phyloP scores from a whole-genome alignment of 768 basidiomycete species.

The Russula sp. region DNA sequence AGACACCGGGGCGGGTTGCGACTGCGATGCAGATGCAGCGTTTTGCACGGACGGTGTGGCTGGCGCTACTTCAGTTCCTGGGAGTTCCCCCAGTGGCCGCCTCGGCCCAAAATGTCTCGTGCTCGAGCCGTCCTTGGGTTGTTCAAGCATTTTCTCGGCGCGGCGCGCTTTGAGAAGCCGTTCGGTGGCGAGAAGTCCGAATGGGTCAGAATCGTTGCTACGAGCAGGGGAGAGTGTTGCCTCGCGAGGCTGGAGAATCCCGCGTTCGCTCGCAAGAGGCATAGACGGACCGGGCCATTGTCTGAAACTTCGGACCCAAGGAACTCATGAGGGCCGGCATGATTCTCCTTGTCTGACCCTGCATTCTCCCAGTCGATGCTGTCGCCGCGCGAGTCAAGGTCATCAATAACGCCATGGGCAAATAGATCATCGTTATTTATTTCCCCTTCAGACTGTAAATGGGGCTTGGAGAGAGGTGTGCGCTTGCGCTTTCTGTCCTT shows the following conservation, averaged over 20 bases:
- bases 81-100: constrained; percentile 23
- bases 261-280: constrained; percentile 22
- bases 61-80: constrained; percentile 10
- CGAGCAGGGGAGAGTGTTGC: constrained; percentile 11
- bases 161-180: constrained; percentile 25
- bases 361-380: constrained; percentile 27
- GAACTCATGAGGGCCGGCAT: background rate
- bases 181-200: constrained; percentile 30
- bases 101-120: constrained; percentile 12
- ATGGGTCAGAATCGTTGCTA: constrained; percentile 27
- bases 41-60: background rate
- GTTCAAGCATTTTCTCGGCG: constrained; percentile 6
- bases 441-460: constrained; percentile 14
- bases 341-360: constrained; percentile 31
- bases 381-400: constrained; percentile 22
- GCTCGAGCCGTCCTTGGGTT: constrained; percentile 19
- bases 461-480: constrained; percentile 14
- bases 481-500: constrained; percentile 22
- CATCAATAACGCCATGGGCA: constrained; percentile 25
- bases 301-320: constrained; percentile 16
- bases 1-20: constrained; percentile 1
- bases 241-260: constrained; percentile 29
- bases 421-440: constrained; percentile 27
- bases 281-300: constrained; percentile 4
- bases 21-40: constrained; percentile 1